Percentiles rank a stretch among this genome's conserved stretches.
Conservation (phyloP, 2,329 filamentous ascomycete species). For the Colletotrichum tabaci region DNA sequence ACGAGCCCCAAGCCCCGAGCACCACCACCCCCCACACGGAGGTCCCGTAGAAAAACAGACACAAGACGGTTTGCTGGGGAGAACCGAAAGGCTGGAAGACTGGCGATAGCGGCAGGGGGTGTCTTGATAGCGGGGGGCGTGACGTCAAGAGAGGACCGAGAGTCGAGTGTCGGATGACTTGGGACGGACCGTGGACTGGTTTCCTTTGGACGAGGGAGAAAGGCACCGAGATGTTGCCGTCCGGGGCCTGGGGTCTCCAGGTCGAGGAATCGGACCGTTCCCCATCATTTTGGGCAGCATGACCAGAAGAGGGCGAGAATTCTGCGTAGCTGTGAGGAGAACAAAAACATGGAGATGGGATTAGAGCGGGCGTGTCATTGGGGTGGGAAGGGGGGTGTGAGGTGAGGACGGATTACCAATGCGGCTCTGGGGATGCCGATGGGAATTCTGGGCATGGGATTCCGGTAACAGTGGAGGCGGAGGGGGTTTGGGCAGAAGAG, state of each 20-base stretch:
- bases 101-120: constrained; percentile 8
- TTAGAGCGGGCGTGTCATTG: not conserved
- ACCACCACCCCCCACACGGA: not conserved
- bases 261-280: constrained; percentile 39
- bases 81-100: not conserved
- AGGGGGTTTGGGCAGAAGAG: not conserved
- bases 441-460: constrained; percentile 13
- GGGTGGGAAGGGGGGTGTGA: constrained; percentile 5
- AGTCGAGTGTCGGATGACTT: constrained; percentile 37
- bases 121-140: constrained; percentile 31
- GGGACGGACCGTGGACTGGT: constrained; percentile 20
- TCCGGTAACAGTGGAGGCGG: constrained; percentile 19
- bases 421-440: constrained; percentile 25
- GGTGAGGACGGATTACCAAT: constrained; percentile 11
- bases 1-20: constrained; percentile 9
- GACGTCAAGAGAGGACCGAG: constrained; percentile 37
- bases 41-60: not conserved
- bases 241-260: constrained; percentile 38
- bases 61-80: not conserved
- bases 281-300: constrained; percentile 22
- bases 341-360: constrained; percentile 13
- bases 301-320: not conserved
- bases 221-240: constrained; percentile 37
- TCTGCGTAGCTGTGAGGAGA: not conserved
- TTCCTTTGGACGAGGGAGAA: not conserved